Evolutionary conservation across 148 eudicot species (phyloP), one percentile per base, ranked within the genome.

Genomic region (Talinum fruticosum): DNA sequence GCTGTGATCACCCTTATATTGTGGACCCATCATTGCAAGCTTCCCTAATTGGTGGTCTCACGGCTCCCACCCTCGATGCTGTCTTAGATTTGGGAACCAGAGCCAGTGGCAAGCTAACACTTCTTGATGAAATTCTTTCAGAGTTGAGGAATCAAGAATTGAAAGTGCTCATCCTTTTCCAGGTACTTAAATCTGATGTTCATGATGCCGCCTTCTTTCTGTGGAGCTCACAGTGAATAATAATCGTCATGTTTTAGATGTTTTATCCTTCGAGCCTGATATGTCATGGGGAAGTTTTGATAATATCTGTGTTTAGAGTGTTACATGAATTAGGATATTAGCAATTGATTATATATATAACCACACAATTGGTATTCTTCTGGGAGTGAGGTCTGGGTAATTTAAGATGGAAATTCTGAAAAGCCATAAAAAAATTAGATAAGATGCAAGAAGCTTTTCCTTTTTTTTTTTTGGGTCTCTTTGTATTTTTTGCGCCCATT

Each of bases 1-100:
- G 97, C 77, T 93, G 97, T 82, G 90, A 91, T 81, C 97, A 93
- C 82, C 97, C 97, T 71, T 93, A 87, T 79, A 80, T 93, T 18
- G 86, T 86, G 76, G 85, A 93, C 66, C 38, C 59, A 65, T 78
- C 75, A 44, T 71, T 91, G 82, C 87, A 85, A 80, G 29, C 32
- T 13, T 84, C 82, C 64, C 78, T 87, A 38, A 51, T 86, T 44
- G 66, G 75, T 74, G 85, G 76, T 49, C 34, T 72, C 24, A 66
- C 85, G 5, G 16, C 16, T 13, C 74, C 28, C 67, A 36, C 62
- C 36, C 73, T 30, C 38, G 83, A 69, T 71, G 88, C 83, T 47
- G 59, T 79, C 23, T 74, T 86, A 81, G 84, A 87, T 70, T 75
- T 87, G 77, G 96, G 87, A 64, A 78, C 89, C 51, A 83, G 78